Conservation (phyloP, 768 basidiomycete genomes). For the Xerocomus potaroensis region DNA sequence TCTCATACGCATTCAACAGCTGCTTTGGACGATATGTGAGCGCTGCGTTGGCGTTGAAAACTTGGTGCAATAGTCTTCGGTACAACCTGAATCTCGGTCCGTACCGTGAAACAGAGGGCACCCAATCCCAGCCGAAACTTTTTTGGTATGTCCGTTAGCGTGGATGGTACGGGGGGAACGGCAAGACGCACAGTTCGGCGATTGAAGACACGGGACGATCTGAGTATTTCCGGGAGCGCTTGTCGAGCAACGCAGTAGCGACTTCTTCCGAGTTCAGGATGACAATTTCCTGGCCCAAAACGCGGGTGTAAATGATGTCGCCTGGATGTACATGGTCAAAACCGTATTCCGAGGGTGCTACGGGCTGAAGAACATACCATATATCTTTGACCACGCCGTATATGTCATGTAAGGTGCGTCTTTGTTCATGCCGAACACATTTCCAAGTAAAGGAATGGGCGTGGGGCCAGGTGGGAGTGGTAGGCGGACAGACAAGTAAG, state of each 20-base stretch:
- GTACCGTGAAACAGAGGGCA: conserved; percentile 12
- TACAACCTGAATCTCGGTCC: conserved; percentile 22
- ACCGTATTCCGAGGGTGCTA: not conserved
- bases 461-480: conserved; percentile 18
- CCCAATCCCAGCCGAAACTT: conserved; percentile 22
- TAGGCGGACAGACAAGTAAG: not conserved
- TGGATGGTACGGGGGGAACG: not conserved
- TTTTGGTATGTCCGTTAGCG: not conserved
- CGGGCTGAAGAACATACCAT: conserved; percentile 7
- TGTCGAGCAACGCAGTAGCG: conserved; percentile 47
- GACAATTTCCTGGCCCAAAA: conserved; percentile 45
- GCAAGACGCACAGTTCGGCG: conserved; percentile 5
- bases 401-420: conserved; percentile 12
- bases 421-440: conserved; percentile 8
- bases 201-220: conserved; percentile 5
- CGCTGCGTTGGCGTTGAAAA: conserved; percentile 11
- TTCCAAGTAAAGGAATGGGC: conserved; percentile 14
- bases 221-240: conserved; percentile 50
- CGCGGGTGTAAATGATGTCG: conserved; percentile 5
- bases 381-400: conserved; percentile 16
- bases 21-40: conserved; percentile 15
- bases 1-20: conserved; percentile 8
- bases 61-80: conserved; percentile 18
- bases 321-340: not conserved
- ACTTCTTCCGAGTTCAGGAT: conserved; percentile 46